Conservation (phyloP, 2,329 filamentous ascomycete species). For the Penicillium sp. region DNA sequence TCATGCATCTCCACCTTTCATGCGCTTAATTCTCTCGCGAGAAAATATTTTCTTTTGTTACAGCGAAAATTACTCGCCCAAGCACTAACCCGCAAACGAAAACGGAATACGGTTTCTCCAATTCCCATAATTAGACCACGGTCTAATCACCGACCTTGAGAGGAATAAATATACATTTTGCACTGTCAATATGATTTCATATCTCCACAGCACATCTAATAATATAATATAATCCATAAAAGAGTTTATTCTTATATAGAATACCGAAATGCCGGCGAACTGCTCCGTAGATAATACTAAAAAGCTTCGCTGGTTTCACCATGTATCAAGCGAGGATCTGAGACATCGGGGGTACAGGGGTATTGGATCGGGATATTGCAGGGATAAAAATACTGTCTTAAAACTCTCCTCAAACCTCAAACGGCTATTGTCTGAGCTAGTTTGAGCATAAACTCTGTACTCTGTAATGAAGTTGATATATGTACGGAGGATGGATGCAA, state of each 20-base stretch:
- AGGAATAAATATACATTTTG: no score
- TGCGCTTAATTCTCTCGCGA: neutral
- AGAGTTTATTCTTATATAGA: neutral
- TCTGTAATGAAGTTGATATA: neutral
- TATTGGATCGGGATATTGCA: neutral
- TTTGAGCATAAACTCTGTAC: neutral
- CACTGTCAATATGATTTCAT: neutral
- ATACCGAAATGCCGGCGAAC: neutral
- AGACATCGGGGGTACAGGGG: neutral
- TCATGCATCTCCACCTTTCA: neutral
- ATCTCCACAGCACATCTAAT: slow-evolving; percentile 4
- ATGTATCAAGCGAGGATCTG: neutral
- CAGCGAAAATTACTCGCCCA: neutral
- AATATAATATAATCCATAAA: neutral
- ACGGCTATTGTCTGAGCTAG: neutral
- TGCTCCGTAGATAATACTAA: neutral
- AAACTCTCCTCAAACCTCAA: neutral
- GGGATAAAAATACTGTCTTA: neutral
- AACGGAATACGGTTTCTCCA: neutral
- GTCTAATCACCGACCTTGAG: neutral
- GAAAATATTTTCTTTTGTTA: neutral
- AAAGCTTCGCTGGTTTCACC: slow-evolving; percentile 1
- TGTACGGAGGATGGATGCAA: neutral
- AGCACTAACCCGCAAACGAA: neutral
- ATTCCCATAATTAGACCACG: neutral